A percentile compares a stretch with the other conserved stretches of the same genome.
phyloP scores from a whole-genome alignment of 106 monocot genomes.

The Vanilla planifolia region DNA sequence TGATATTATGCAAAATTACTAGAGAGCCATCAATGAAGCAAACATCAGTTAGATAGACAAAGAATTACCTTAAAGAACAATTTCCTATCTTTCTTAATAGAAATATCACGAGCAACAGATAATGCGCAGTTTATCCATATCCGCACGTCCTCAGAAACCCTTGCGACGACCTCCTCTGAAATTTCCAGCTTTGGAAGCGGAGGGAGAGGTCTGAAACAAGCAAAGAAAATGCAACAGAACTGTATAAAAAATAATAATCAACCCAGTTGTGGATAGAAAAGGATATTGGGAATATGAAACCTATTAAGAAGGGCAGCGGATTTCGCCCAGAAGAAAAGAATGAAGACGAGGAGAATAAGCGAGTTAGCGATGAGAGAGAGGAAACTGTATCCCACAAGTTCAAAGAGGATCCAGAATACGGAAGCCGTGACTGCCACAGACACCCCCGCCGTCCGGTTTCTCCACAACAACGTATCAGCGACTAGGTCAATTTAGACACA shows the following conservation, averaged over 20 bases:
- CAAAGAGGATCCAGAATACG: slow-evolving; percentile 52
- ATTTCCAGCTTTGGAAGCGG: slow-evolving; percentile 66
- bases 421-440: slow-evolving; percentile 11
- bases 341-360: slow-evolving; percentile 63
- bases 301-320: slow-evolving; percentile 84
- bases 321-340: slow-evolving; percentile 96
- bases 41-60: neutral
- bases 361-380: slow-evolving; percentile 66
- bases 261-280: neutral
- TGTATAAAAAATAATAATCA: too few species aligned
- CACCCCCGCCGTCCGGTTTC: slow-evolving; percentile 8
- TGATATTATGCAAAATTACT: slow-evolving; percentile 7
- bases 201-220: slow-evolving; percentile 43
- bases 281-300: slow-evolving; percentile 11
- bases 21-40: neutral
- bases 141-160: slow-evolving; percentile 18
- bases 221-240: too few species aligned
- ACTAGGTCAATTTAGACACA: slow-evolving; percentile 8
- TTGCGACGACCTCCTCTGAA: slow-evolving; percentile 40
- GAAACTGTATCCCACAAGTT: slow-evolving; percentile 52
- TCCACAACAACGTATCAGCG: slow-evolving; percentile 20
- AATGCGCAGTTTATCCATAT: slow-evolving; percentile 45
- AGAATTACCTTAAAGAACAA: slow-evolving; percentile 52
- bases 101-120: slow-evolving; percentile 46
- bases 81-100: slow-evolving; percentile 50